Conservation (phyloP, 371 early-diverging fungal species). For the Haplosporangium sp. region DNA sequence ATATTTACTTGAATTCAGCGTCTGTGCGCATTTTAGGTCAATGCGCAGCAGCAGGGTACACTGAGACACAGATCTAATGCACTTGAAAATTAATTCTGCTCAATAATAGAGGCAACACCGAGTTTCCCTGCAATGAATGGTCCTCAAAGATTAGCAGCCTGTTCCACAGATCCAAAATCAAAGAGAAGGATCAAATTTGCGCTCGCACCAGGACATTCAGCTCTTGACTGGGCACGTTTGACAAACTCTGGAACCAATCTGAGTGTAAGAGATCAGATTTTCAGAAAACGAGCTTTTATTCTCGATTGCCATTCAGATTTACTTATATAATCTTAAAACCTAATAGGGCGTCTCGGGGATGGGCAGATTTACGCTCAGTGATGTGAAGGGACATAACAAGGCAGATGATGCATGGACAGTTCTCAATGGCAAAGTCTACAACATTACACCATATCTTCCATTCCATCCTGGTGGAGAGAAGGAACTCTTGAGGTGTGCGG, state of each 20-base stretch:
- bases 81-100: not conserved
- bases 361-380: constrained; percentile 77
- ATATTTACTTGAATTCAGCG: not conserved
- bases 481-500: constrained; percentile 94
- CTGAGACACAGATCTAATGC: too few relatives aligned
- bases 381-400: constrained; percentile 83
- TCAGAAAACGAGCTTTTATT: not conserved
- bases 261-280: constrained; percentile 60
- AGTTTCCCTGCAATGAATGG: constrained; percentile 55
- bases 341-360: constrained; percentile 66
- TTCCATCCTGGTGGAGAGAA: constrained; percentile 96
- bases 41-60: constrained; percentile 16
- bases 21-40: constrained; percentile 3
- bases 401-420: constrained; percentile 95
- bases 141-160: constrained; percentile 56
- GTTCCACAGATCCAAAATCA: constrained; percentile 54
- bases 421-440: constrained; percentile 93
- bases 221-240: constrained; percentile 94
- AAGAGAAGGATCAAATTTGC: constrained; percentile 81
- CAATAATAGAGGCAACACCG: constrained; percentile 19
- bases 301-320: not conserved
- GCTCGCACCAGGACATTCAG: constrained; percentile 90
- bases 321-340: too few relatives aligned
- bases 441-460: constrained; percentile 93
- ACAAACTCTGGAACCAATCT: constrained; percentile 81